Evolutionary conservation across 2,329 filamentous ascomycete species (phyloP), one percentile per base, ranked within the genome.

Genomic region (Xylaria sp.): DNA sequence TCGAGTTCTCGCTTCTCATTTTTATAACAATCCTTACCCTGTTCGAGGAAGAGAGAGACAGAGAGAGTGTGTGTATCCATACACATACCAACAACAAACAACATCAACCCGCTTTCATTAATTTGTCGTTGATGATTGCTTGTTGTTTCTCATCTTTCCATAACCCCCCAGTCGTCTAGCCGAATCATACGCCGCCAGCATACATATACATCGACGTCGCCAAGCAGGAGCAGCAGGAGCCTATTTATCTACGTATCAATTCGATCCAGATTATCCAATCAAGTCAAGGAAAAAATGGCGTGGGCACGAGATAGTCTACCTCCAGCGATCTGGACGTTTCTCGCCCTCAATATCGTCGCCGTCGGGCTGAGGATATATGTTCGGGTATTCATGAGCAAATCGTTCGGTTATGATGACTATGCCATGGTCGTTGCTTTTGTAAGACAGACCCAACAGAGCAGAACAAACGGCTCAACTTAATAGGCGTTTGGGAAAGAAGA

Each of bases 291-390:
- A 51, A 62, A 57, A 46, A 73, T 73, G 71, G 66, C 70, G 62
- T 73, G 70, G 70, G 71, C 71, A 72, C 66, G 71, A 70, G 71
- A 73, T 18, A 70, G 67, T 64, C 61, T 73, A 7, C 71, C 71
- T 1, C 70, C 71, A 7, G 70, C 71, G 50, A 73, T 73, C 34
- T 72, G 66, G 67, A 63, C 67, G 7, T 73, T 73, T 57, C 56
- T 73, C 23, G 70, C 32, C 41, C 70, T 72, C 62, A 72, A 73
- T 44, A 34, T 50, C 10, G 13, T 73, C 34, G 70, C 70, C 5
- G 70, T 73, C 15, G 70, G 59, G 4, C 61, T 73, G 23, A 69
- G 72, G 52, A n/a, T 70, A 1, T 72, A 55, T 32, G 72, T 73
- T 61, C 72, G 72, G 15, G 48, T 28, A 32, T 62, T 63, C n/a